Evolutionary conservation across 495 filamentous ascomycete genomes (phyloP).

Genomic region (Aspergillus sclerotiicarbonarius): DNA sequence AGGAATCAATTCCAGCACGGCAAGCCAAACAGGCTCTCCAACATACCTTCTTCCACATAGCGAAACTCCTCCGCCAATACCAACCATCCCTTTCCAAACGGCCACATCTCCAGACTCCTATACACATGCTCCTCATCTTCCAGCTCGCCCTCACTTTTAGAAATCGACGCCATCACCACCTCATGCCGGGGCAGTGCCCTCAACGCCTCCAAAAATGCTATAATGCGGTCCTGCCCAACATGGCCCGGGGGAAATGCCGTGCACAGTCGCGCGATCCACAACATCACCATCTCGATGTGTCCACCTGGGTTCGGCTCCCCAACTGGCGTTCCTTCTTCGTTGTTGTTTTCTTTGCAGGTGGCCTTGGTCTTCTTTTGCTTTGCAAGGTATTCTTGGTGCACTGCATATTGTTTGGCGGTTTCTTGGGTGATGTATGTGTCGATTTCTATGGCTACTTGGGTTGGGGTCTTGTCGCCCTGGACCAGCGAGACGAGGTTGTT

Average conservation of each 20-base stretch:
- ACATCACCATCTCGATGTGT: background rate
- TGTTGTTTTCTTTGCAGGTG: no score
- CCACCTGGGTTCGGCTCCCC: background rate
- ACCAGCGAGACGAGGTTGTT: background rate
- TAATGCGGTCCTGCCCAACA: background rate
- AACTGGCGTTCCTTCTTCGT: background rate
- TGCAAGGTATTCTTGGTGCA: background rate
- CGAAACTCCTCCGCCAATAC: background rate
- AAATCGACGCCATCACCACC: background rate
- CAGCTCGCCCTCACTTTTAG: background rate
- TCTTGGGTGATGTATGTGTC: background rate
- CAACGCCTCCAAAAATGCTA: background rate
- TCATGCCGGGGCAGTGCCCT: background rate
- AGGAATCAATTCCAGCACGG: background rate
- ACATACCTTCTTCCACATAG: background rate
- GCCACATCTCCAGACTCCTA: background rate
- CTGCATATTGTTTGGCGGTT: background rate
- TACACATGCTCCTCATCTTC: background rate
- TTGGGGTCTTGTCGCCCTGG: background rate
- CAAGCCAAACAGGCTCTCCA: background rate
- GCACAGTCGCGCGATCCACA: background rate
- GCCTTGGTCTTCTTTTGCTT: no score
- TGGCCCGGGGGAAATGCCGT: constrained; percentile 1
- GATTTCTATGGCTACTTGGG: background rate
- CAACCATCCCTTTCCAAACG: background rate